Evolutionary conservation across 169 alveolate species (phyloP).

Genomic region (Plasmodium cynomolgi): DNA sequence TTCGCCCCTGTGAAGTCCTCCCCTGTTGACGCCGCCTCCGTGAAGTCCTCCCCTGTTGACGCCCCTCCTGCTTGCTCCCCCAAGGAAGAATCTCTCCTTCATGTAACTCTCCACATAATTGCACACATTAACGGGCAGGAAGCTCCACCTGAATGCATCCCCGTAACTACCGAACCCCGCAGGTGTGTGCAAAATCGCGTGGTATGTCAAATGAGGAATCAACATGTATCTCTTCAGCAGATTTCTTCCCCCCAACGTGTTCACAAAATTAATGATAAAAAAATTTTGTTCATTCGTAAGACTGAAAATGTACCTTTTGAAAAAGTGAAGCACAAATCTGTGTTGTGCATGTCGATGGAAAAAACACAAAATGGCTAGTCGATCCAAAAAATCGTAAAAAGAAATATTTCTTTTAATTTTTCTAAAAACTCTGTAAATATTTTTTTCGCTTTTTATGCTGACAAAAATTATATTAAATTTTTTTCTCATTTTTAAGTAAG

Average conservation of each 20-base stretch:
- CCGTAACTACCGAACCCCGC: not conserved
- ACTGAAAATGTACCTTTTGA: slow-evolving; percentile 33
- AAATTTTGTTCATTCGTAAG: not conserved
- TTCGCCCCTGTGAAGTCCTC: too few species aligned
- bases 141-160: slow-evolving; percentile 12
- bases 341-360: slow-evolving; percentile 16
- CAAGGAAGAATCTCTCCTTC: slow-evolving; percentile 17
- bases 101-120: slow-evolving; percentile 36
- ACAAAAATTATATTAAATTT: slow-evolving; percentile 30
- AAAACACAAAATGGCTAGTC: slow-evolving; percentile 32
- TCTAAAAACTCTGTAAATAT: slow-evolving; percentile 8
- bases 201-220: not conserved
- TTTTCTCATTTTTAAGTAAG: slow-evolving; percentile 43
- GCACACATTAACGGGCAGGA: not conserved
- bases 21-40: too few species aligned
- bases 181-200: not conserved
- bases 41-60: not conserved
- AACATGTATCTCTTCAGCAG: not conserved
- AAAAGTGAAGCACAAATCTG: slow-evolving; percentile 23
- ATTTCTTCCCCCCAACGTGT: slow-evolving; percentile 3
- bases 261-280: slow-evolving; percentile 56
- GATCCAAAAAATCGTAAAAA: slow-evolving; percentile 37
- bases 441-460: slow-evolving; percentile 11
- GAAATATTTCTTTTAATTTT: slow-evolving; percentile 59
- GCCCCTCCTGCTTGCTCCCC: not conserved